A percentile compares a stretch with the other conserved stretches of the same genome.
Evolutionary conservation across 2,329 filamentous ascomycete genomes (phyloP).

Genomic region (Aschersonia sp.): DNA sequence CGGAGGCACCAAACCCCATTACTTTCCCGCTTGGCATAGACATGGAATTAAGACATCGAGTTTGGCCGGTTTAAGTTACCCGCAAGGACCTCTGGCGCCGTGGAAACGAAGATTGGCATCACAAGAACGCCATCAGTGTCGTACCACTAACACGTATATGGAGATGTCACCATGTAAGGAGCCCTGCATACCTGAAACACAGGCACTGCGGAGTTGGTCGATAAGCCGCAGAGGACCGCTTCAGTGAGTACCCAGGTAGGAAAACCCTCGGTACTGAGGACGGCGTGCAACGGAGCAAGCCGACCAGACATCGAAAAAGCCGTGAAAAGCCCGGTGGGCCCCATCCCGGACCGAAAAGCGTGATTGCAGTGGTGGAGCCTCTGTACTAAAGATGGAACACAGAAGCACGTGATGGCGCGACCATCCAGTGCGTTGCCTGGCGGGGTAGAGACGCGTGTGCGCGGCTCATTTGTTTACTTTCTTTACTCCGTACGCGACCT

Average conservation of each 20-base stretch:
- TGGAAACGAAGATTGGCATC: neutral
- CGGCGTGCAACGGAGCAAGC: neutral
- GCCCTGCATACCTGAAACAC: conserved; percentile 2
- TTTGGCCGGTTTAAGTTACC: neutral
- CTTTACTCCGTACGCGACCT: neutral
- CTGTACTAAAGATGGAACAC: neutral
- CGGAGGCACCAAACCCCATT: no score
- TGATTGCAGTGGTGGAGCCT: neutral
- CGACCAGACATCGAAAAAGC: neutral
- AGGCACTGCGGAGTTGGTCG: neutral
- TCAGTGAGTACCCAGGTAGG: neutral
- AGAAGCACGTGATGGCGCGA: conserved; percentile 8
- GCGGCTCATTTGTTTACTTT: conserved; percentile 10
- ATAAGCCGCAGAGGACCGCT: neutral
- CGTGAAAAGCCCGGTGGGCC: neutral
- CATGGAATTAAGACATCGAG: no score
- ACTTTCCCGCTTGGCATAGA: no score
- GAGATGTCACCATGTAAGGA: neutral
- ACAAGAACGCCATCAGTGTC: neutral
- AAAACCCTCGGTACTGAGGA: neutral
- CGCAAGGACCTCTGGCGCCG: neutral
- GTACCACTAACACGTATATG: neutral
- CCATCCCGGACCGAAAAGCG: neutral
- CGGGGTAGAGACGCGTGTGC: conserved; percentile 7
- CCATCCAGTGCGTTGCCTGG: conserved; percentile 5